Conservation (phyloP, 192 early-diverging fungal genomes). For the Coemansia sp. region DNA sequence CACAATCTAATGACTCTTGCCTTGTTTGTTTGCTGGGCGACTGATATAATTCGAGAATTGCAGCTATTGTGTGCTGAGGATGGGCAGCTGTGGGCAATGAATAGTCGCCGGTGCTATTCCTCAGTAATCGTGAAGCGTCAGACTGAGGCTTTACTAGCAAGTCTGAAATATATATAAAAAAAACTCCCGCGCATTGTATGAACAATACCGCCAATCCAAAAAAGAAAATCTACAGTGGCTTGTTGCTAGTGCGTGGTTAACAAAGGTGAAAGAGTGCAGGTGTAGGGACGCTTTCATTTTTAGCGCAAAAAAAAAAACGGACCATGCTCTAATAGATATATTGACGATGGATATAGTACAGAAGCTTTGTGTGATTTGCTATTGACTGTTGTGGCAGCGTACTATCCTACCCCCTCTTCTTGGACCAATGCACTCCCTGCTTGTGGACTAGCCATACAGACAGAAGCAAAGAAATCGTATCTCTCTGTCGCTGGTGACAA, state of each 20-base stretch:
- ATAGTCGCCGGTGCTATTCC: not conserved
- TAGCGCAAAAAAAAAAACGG: not conserved
- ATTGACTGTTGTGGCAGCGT: not conserved
- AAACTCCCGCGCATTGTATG: not conserved
- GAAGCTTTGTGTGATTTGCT: not conserved
- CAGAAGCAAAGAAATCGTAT: not conserved
- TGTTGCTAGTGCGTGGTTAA: not conserved
- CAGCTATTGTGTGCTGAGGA: conserved; percentile 1
- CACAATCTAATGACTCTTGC: not conserved
- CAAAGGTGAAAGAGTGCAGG: not conserved
- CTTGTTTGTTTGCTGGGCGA: not conserved
- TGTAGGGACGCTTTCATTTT: not conserved
- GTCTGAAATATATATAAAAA: conserved; percentile 10
- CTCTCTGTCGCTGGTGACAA: not conserved
- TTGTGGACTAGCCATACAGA: not conserved
- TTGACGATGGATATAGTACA: not conserved
- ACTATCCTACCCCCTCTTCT: not conserved
- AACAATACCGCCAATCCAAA: not conserved
- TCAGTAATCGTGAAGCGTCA: not conserved
- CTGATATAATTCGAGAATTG: not conserved
- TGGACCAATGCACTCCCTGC: not conserved
- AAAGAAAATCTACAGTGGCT: not conserved
- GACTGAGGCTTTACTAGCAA: not conserved
- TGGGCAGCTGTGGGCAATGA: not conserved
- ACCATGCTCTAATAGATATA: not conserved